These are phyloP conservation scores for Wickerhamomyces chaumierensis DNA, from an alignment of 805 yeast species.

Conservation along the genomic window DNA sequence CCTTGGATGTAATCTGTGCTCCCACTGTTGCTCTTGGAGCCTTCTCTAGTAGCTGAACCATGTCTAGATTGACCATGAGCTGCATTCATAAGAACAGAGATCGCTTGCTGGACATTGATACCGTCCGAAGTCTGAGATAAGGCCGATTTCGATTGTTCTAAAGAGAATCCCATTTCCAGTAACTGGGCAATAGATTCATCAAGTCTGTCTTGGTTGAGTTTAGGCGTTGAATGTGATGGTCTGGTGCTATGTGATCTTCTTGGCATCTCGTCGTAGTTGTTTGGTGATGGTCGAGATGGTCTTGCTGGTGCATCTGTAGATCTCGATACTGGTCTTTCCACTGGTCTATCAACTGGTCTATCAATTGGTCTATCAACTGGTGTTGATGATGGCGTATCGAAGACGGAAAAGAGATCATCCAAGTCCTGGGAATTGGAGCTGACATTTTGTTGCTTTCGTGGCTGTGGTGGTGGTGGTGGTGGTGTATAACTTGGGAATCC, in stretches of 20 bases:
- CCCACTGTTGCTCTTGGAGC: slow-evolving; percentile 9
- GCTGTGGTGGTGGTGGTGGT: not conserved
- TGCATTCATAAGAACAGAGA: slow-evolving; percentile 49
- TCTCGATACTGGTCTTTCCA: not conserved
- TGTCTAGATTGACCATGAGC: too few species aligned
- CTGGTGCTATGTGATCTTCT: slow-evolving; percentile 1
- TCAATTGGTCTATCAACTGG: slow-evolving; percentile 2
- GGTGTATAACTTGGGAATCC: slow-evolving; percentile 8
- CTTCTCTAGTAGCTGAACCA: too few species aligned
- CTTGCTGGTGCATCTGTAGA: too few species aligned
- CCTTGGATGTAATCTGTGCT: slow-evolving; percentile 12
- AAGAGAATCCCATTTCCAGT: slow-evolving; percentile 70
- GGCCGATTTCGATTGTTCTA: slow-evolving; percentile 49
- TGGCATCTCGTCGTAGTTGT: not conserved
- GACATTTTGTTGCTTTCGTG: not conserved
- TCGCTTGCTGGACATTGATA: slow-evolving; percentile 50
- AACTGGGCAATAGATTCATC: slow-evolving; percentile 56
- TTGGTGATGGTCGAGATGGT: not conserved
- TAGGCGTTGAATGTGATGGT: slow-evolving; percentile 3
- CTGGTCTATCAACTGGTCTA: not conserved
- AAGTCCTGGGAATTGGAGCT: slow-evolving; percentile 9
- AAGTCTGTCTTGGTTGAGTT: slow-evolving; percentile 12
- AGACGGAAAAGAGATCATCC: slow-evolving; percentile 22
- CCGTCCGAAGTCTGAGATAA: slow-evolving; percentile 40
- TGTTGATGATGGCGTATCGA: slow-evolving; percentile 14